Conservation (phyloP, 2,329 filamentous ascomycete species). For the Escovopsis weberi region DNA sequence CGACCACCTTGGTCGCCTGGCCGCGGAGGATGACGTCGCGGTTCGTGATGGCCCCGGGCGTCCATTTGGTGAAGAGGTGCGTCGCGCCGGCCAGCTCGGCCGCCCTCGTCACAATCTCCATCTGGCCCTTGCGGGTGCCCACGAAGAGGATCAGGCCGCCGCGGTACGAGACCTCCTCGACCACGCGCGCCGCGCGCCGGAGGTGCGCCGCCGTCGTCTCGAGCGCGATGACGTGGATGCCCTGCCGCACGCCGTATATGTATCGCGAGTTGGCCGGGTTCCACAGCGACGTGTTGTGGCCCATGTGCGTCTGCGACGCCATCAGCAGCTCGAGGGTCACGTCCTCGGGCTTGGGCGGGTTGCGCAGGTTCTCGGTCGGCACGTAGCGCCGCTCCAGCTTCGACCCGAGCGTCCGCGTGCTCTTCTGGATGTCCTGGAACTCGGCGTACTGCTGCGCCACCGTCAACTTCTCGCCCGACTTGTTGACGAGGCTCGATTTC, state of each 20-base stretch:
- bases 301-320: slow-evolving; percentile 76
- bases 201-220: slow-evolving; percentile 81
- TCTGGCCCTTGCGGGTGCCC: slow-evolving; percentile 72
- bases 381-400: slow-evolving; percentile 41
- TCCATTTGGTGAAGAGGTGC: slow-evolving; percentile 89
- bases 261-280: slow-evolving; percentile 89
- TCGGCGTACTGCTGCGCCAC: slow-evolving; percentile 25
- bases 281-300: slow-evolving; percentile 83
- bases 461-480: slow-evolving; percentile 22
- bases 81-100: slow-evolving; percentile 65
- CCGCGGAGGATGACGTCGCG: slow-evolving; percentile 71
- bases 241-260: slow-evolving; percentile 80
- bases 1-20: slow-evolving; percentile 58
- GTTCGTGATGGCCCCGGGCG: slow-evolving; percentile 83
- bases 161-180: slow-evolving; percentile 68
- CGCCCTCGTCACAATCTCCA: slow-evolving; percentile 64
- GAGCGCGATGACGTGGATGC: slow-evolving; percentile 84
- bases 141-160: slow-evolving; percentile 85
- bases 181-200: slow-evolving; percentile 82
- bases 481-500: slow-evolving; percentile 15
- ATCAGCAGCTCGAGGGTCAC: slow-evolving; percentile 84
- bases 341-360: slow-evolving; percentile 65
- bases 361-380: slow-evolving; percentile 48
- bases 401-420: slow-evolving; percentile 35
- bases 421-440: slow-evolving; percentile 23